phyloP scores from a whole-genome alignment of 371 early-diverging fungal species.

The Lichtheimia corymbifera region DNA sequence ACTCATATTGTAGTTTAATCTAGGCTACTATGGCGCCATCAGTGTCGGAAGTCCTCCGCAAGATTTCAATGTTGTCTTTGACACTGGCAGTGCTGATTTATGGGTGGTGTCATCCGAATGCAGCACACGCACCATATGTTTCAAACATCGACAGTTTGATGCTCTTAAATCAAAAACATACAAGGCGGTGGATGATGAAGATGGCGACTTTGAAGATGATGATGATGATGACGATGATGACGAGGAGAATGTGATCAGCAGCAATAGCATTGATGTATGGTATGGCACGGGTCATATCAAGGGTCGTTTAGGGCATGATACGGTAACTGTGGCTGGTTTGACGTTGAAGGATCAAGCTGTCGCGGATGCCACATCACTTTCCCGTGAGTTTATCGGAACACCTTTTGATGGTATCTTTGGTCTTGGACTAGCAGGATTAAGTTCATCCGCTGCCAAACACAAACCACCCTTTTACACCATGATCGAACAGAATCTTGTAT shows the following conservation, averaged over 20 bases:
- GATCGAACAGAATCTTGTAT: slow-evolving; percentile 61
- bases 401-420: slow-evolving; percentile 76
- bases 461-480: slow-evolving; percentile 71
- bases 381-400: slow-evolving; percentile 56
- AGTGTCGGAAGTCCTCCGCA: slow-evolving; percentile 72
- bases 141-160: slow-evolving; percentile 22
- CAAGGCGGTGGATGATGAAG: slow-evolving; percentile 1
- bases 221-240: slow-evolving; percentile 7
- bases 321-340: slow-evolving; percentile 50
- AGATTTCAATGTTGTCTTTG: slow-evolving; percentile 67
- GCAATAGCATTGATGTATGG: slow-evolving; percentile 43
- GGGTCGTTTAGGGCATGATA: slow-evolving; percentile 53
- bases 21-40: slow-evolving; percentile 66
- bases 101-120: slow-evolving; percentile 95
- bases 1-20: too few species aligned
- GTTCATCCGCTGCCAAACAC: slow-evolving; percentile 42
- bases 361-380: slow-evolving; percentile 55
- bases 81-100: slow-evolving; percentile 76
- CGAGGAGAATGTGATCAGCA: slow-evolving; percentile 7
- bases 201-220: slow-evolving; percentile 3
- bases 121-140: slow-evolving; percentile 64
- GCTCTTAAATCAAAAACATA: slow-evolving; percentile 15
- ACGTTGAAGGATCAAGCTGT: slow-evolving; percentile 46
- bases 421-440: slow-evolving; percentile 58
- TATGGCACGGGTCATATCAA: slow-evolving; percentile 69